Conservation (phyloP, 2,329 filamentous ascomycete species). For the Penicillium sp. region DNA sequence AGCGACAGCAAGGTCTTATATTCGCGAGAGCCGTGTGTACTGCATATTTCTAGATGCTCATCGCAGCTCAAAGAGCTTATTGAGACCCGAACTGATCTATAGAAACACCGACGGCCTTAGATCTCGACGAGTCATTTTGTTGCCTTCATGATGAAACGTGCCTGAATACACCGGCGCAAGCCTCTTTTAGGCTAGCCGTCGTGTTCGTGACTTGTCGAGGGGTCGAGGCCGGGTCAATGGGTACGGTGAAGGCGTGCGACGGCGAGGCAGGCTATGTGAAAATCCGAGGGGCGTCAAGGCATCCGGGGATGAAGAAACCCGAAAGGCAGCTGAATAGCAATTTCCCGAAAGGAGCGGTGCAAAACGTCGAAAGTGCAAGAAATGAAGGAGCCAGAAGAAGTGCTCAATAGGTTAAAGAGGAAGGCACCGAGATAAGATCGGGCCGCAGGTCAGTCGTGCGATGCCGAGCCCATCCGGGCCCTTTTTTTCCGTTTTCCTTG, state of each 20-base stretch:
- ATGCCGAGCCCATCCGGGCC: conserved; percentile 37
- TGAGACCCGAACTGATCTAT: conserved; percentile 8
- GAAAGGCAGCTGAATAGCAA: conserved; percentile 3
- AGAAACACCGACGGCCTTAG: background rate
- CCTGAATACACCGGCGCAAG: background rate
- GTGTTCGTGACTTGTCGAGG: background rate
- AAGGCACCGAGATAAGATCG: conserved; percentile 20
- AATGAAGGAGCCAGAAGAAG: background rate
- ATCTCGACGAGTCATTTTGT: background rate
- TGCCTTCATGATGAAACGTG: background rate
- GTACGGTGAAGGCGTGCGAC: background rate
- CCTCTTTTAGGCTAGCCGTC: background rate
- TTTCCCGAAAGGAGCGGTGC: background rate
- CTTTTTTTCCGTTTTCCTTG: conserved; percentile 32
- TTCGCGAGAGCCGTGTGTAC: background rate
- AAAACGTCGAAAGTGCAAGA: background rate
- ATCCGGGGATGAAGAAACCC: background rate
- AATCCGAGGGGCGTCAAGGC: background rate
- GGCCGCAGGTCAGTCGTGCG: conserved; percentile 17
- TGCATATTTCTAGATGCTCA: background rate
- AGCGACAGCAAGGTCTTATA: conserved; percentile 4
- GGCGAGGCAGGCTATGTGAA: background rate
- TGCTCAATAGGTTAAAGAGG: background rate
- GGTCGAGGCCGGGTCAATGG: background rate
- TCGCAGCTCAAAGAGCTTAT: conserved; percentile 3